phyloP scores from a whole-genome alignment of 495 filamentous ascomycete species.

The Recurvomyces mirabilis region DNA sequence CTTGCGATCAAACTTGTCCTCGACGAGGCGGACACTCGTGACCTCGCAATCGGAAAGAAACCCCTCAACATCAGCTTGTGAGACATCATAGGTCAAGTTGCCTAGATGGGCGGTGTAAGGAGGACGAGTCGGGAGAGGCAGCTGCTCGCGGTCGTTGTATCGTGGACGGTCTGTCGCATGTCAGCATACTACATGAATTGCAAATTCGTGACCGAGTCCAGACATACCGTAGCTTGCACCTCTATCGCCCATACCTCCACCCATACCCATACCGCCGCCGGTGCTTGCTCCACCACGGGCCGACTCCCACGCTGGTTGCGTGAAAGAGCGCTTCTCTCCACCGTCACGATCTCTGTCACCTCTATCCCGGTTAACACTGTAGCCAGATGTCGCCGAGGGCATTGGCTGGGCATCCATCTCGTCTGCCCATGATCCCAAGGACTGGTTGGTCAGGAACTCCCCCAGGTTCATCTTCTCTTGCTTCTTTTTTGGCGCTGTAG shows the following conservation, averaged over 20 bases:
- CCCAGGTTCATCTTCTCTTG: slow-evolving; percentile 88
- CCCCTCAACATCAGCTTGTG: slow-evolving; percentile 61
- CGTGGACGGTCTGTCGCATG: slow-evolving; percentile 13
- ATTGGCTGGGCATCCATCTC: slow-evolving; percentile 59
- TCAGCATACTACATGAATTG: background rate
- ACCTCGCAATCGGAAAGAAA: slow-evolving; percentile 79
- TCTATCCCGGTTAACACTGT: slow-evolving; percentile 2
- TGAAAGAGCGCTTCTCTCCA: slow-evolving; percentile 19
- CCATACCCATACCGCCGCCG: slow-evolving; percentile 14
- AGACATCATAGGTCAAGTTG: slow-evolving; percentile 90
- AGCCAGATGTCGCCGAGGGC: slow-evolving; percentile 9
- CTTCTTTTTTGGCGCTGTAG: slow-evolving; percentile 66
- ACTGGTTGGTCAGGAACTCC: slow-evolving; percentile 76
- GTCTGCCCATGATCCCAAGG: slow-evolving; percentile 92
- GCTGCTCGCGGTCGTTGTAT: slow-evolving; percentile 54
- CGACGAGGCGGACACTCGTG: slow-evolving; percentile 84
- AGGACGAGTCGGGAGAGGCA: slow-evolving; percentile 79
- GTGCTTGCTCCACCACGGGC: no score
- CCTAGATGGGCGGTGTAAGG: slow-evolving; percentile 93
- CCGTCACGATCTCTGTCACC: slow-evolving; percentile 12
- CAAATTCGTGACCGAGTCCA: no score
- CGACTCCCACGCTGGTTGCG: slow-evolving; percentile 16
- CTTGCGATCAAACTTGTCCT: slow-evolving; percentile 79
- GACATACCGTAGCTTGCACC: slow-evolving; percentile 20
- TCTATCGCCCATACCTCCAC: slow-evolving; percentile 13